Evolutionary conservation across 148 eudicot genomes (phyloP).

Genomic region (Suaeda aralocaspica): DNA sequence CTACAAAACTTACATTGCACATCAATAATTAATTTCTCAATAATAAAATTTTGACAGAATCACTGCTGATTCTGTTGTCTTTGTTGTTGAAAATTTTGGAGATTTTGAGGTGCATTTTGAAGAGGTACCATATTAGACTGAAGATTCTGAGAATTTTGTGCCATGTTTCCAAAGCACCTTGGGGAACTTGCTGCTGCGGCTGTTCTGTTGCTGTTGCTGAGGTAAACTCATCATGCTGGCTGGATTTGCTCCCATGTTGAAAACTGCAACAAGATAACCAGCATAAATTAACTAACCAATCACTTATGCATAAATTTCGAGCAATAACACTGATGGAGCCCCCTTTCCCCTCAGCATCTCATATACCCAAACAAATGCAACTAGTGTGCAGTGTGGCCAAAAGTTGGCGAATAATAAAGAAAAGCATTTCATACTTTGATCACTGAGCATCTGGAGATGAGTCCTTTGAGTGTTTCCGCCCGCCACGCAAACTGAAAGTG

Average conservation of each 20-base stretch:
- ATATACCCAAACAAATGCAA: not conserved
- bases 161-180: conserved; percentile 72
- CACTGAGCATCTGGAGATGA: conserved; percentile 69
- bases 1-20: not conserved
- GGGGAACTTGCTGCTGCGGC: conserved; percentile 56
- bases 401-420: not conserved
- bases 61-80: conserved; percentile 76
- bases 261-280: conserved; percentile 44
- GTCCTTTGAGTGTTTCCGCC: conserved; percentile 60
- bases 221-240: conserved; percentile 76
- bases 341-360: not conserved
- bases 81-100: conserved; percentile 87
- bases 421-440: conserved; percentile 63
- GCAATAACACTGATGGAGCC: not conserved
- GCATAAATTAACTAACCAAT: not conserved
- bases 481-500: conserved; percentile 52
- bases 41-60: not conserved
- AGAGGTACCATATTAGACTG: conserved; percentile 58
- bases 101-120: conserved; percentile 61
- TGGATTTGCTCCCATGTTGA: conserved; percentile 72
- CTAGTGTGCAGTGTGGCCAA: not conserved
- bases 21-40: not conserved
- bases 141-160: conserved; percentile 61
- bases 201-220: too few species aligned
- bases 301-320: not conserved